A percentile compares a stretch with the other conserved stretches of the same genome.
Conservation (phyloP, 2,329 filamentous ascomycete genomes). For the Cryphonectria nitschkei region DNA sequence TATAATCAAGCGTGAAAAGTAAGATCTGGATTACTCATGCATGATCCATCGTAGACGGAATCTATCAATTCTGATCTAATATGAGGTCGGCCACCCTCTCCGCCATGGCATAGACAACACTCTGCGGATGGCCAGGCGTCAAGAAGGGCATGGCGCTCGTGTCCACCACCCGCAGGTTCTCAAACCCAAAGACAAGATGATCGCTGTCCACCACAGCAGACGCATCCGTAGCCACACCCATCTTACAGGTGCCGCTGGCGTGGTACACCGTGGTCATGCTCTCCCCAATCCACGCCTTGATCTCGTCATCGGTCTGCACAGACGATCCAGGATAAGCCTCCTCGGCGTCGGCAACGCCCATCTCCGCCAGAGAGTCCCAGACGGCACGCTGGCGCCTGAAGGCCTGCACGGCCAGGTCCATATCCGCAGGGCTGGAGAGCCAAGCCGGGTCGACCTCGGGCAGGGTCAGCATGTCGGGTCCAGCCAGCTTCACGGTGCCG, state of each 20-base stretch:
- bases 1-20: not conserved
- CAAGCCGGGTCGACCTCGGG: slow-evolving; percentile 46
- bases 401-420: slow-evolving; percentile 30
- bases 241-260: slow-evolving; percentile 47
- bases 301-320: slow-evolving; percentile 31
- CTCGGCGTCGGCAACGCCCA: slow-evolving; percentile 31
- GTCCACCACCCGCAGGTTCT: slow-evolving; percentile 50
- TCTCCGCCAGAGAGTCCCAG: slow-evolving; percentile 13
- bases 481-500: slow-evolving; percentile 41
- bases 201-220: slow-evolving; percentile 48
- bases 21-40: not conserved
- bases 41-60: not conserved
- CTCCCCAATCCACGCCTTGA: slow-evolving; percentile 31
- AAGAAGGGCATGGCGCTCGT: slow-evolving; percentile 52
- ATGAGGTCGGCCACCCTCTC: slow-evolving; percentile 46
- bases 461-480: slow-evolving; percentile 35
- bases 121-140: slow-evolving; percentile 51
- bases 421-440: slow-evolving; percentile 33
- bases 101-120: slow-evolving; percentile 54
- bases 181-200: slow-evolving; percentile 51
- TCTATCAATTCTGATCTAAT: slow-evolving; percentile 21
- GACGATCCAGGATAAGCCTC: slow-evolving; percentile 43
- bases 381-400: slow-evolving; percentile 34
- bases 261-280: slow-evolving; percentile 37
- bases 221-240: slow-evolving; percentile 44